Evolutionary conservation across 2,329 filamentous ascomycete genomes (phyloP), one percentile per base, ranked within the genome.

Genomic region (Monosporascus sp.): DNA sequence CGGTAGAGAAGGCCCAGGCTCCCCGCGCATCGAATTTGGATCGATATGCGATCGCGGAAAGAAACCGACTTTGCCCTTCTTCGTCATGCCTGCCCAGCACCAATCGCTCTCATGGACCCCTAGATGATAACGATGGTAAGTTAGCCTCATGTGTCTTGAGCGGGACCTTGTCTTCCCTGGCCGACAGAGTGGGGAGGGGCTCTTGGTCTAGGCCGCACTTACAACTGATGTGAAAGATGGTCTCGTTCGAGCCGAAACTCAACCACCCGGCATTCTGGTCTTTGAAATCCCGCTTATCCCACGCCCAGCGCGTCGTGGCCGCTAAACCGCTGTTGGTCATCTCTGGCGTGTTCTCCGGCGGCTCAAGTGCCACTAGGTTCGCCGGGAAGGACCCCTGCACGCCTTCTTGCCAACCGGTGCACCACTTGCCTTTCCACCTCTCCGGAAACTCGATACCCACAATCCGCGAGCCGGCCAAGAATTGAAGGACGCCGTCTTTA

Each of bases 11-110:
- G 59, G 14, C 54, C 43, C 49, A 9, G 52, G 56, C 9, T 65
- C 63, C 24, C 76, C 75, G 46, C 70, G 69, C n/a, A 82, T 59
- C 24, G 76, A 75, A 48, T 66, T 69, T 17, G 68, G 65, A 58
- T 80, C 76, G 43, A 82, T 67, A 57, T 79, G 78, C 3, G 72
- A 74, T 56, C 74, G 71, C 17, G 77, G 78, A 62, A 83, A 82
- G 49, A 82, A 72, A 26, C 80, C 80, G 69, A 72, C 76, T 64
- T 75, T 79, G 4, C 79, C 78, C 55, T 76, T 79, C 38, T 75
- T 60, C 54, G 80, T 82, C 17, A 69, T 77, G 2, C 79, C 80
- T 1, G 75, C 76, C 80, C 79, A 83, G 64, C 79, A 83, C 79
- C 80, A 83, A 55, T 80, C 76, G 14, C 77, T 75, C 22, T 71